Conservation (phyloP, 2,329 filamentous ascomycete genomes). For the Penicillium sp. region DNA sequence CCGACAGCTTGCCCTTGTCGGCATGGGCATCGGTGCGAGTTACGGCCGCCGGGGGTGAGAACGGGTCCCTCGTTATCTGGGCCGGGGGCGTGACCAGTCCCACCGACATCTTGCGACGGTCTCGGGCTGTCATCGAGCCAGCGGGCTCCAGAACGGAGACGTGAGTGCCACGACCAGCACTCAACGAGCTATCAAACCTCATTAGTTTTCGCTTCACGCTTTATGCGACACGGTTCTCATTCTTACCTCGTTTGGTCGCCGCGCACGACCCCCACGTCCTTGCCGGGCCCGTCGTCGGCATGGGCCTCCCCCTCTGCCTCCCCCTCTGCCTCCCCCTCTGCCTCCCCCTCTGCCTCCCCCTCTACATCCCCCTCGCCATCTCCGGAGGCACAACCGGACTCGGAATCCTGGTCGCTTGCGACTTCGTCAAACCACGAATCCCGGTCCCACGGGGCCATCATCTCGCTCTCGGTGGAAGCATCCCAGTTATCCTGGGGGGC, state of each 20-base stretch:
- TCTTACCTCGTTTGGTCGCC: background rate
- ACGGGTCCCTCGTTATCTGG: background rate
- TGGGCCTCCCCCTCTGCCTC: background rate
- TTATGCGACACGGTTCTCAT: background rate
- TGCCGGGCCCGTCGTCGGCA: background rate
- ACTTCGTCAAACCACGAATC: too few species aligned
- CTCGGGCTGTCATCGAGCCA: background rate
- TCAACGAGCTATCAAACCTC: conserved; percentile 1
- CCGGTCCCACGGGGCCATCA: too few species aligned
- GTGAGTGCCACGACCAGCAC: background rate
- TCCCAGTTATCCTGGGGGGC: too few species aligned
- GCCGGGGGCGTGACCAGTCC: background rate
- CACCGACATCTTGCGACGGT: background rate
- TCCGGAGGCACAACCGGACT: too few species aligned
- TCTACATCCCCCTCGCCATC: too few species aligned
- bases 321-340: too few species aligned
- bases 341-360: too few species aligned
- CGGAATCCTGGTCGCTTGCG: too few species aligned
- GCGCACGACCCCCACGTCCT: background rate
- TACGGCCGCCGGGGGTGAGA: background rate
- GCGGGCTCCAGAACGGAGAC: background rate
- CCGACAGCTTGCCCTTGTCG: background rate
- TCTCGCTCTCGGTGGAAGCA: too few species aligned
- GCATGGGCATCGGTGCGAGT: background rate
- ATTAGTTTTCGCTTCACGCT: background rate